phyloP scores from a whole-genome alignment of 345 rosid genomes.

The Erodium maritimum region DNA sequence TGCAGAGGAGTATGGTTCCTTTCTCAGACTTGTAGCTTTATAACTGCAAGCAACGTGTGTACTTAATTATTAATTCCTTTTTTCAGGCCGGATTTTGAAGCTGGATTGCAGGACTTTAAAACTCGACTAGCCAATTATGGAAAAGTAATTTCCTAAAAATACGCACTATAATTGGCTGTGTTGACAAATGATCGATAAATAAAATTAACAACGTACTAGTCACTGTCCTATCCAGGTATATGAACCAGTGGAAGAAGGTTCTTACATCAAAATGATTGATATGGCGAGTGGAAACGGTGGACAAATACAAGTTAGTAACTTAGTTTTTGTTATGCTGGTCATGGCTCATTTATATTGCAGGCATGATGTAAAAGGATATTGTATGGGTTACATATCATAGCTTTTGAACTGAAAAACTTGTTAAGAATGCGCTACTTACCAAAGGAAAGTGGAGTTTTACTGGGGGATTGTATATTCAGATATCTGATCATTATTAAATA shows the following conservation, averaged over 20 bases:
- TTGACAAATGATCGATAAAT: constrained; percentile 7
- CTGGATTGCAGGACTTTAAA: constrained; percentile 81
- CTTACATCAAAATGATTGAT: constrained; percentile 98
- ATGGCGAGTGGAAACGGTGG: constrained; percentile 97
- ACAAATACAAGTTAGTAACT: constrained; percentile 64
- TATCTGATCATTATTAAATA: no score
- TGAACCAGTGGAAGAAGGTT: constrained; percentile 99
- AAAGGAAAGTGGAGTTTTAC: no score
- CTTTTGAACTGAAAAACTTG: not conserved
- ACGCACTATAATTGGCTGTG: constrained; percentile 10
- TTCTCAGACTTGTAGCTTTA: constrained; percentile 14
- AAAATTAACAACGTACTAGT: constrained; percentile 5
- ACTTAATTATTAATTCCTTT: constrained; percentile 18
- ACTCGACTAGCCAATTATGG: constrained; percentile 76
- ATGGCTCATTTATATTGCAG: not conserved
- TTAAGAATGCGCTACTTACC: no score
- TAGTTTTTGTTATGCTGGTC: constrained; percentile 1
- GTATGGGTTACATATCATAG: no score
- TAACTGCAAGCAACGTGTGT: constrained; percentile 7
- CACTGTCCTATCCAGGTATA: constrained; percentile 50
- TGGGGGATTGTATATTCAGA: no score
- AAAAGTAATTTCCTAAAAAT: constrained; percentile 36
- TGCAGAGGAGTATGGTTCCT: constrained; percentile 73
- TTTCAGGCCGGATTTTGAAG: constrained; percentile 83
- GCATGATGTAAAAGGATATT: not conserved